Evolutionary conservation across 2,329 filamentous ascomycete species (phyloP), one percentile per base, ranked within the genome.

Genomic region (Epichloe hybrida): DNA sequence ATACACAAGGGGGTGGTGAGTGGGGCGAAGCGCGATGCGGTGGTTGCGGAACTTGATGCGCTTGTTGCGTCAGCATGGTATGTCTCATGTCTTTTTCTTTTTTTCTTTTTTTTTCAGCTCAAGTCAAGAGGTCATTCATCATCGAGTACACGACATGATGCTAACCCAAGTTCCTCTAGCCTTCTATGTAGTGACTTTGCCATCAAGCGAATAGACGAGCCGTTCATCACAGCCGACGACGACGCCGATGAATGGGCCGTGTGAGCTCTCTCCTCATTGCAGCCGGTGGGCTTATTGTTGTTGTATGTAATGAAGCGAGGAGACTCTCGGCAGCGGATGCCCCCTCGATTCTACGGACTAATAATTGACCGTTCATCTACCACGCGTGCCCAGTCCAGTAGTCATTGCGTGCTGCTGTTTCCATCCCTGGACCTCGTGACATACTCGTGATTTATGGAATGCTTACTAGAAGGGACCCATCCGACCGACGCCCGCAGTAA

Each of bases 141-240:
- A 31, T 31, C 3, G 27, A 31, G 27, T 31, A 31, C 27, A 31
- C 36, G n/a, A 8, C 4, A n/a, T 20, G 17, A 17, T 17, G 17
- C 51, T 57, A 17, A 56, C 48, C 4, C 12, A 13, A 42, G 50
- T 11, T 59, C 40, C 48, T 45, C 31, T 58, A 93, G 90, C 73
- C 89, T 97, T 50, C 72, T 98, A 20, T 98, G 93, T 67, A 90
- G 89, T 63, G 93, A 98, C 57, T 81, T 94, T 69, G 93, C 91
- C 3, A 95, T 98, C 62, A 94, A 90, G 71, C 80, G 86, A 61
- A 88, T 98, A 52, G 88, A 96, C 60, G 88, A 95, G 70, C 90
- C 93, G 1, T 97, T 98, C 63, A 80, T 97, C 52, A 79, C 76
- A 37, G 70, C 76, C 4, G 75, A 76, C 21, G 91, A 96, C 60